A percentile compares a stretch with the other conserved stretches of the same genome.
phyloP scores from a whole-genome alignment of 2,329 filamentous ascomycete species.

The Verticillium dahliae region DNA sequence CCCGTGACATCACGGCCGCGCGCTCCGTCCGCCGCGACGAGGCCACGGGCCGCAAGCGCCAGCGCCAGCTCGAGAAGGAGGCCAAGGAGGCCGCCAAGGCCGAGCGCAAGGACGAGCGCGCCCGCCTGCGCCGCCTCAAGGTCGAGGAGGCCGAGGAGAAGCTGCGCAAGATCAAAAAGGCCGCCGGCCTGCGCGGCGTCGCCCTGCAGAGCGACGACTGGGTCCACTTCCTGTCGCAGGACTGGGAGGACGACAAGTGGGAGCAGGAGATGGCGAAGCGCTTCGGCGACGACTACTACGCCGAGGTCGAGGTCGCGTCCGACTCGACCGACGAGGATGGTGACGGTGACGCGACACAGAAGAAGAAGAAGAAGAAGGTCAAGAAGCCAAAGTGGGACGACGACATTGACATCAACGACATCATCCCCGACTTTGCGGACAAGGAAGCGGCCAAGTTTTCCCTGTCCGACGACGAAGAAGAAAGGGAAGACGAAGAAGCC shows the following conservation, averaged over 20 bases:
- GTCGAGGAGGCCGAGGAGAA: slow-evolving; percentile 86
- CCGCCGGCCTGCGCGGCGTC: slow-evolving; percentile 70
- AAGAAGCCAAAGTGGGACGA: slow-evolving; percentile 94
- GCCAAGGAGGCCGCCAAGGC: slow-evolving; percentile 73
- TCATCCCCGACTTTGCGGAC: slow-evolving; percentile 80
- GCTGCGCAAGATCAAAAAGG: slow-evolving; percentile 80
- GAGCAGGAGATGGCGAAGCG: slow-evolving; percentile 81
- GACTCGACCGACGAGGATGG: slow-evolving; percentile 57
- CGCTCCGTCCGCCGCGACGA: slow-evolving; percentile 85
- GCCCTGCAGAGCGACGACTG: slow-evolving; percentile 69
- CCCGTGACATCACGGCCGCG: slow-evolving; percentile 74
- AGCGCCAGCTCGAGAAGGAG: slow-evolving; percentile 70
- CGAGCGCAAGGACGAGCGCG: slow-evolving; percentile 72
- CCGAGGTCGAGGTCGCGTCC: slow-evolving; percentile 58
- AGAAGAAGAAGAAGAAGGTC: slow-evolving; percentile 56
- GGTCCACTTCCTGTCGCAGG: slow-evolving; percentile 75
- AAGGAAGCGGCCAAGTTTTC: slow-evolving; percentile 48
- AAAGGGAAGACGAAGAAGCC: slow-evolving; percentile 21
- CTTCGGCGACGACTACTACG: slow-evolving; percentile 91
- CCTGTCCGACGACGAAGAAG: slow-evolving; percentile 44
- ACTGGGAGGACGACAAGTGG: slow-evolving; percentile 86
- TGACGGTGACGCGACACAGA: slow-evolving; percentile 40
- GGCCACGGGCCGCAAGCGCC: slow-evolving; percentile 66
- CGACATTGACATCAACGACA: slow-evolving; percentile 93
- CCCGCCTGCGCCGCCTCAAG: slow-evolving; percentile 77